Evolutionary conservation across 2,329 filamentous ascomycete species (phyloP).

Genomic region (Aureobasidium zeae): DNA sequence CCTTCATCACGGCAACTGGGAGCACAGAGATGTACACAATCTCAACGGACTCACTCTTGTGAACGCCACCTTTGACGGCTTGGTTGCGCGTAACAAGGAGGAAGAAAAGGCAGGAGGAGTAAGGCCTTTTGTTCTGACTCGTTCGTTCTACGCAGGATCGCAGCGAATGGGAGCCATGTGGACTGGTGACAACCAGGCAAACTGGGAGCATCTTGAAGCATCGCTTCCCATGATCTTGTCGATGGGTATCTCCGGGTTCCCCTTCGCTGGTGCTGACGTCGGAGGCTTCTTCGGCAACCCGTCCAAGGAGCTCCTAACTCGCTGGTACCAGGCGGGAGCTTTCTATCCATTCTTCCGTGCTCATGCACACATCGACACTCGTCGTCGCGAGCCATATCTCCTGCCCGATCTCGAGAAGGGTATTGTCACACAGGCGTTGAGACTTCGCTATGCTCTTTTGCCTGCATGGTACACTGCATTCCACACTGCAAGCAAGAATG

Average conservation of each 20-base stretch:
- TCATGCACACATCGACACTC: constrained; percentile 93
- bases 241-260: constrained; percentile 85
- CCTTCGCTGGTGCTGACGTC: constrained; percentile 90
- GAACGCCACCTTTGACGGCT: constrained; percentile 82
- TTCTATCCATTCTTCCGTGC: constrained; percentile 98
- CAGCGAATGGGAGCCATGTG: constrained; percentile 93
- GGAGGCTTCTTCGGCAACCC: constrained; percentile 98
- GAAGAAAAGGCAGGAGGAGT: constrained; percentile 45
- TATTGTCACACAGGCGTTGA: constrained; percentile 79
- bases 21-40: constrained; percentile 95
- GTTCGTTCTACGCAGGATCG: constrained; percentile 83
- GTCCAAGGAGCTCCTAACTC: constrained; percentile 76
- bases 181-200: constrained; percentile 95
- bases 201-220: constrained; percentile 82
- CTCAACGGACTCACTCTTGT: constrained; percentile 90
- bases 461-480: constrained; percentile 97
- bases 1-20: constrained; percentile 81
- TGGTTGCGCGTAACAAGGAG: constrained; percentile 76
- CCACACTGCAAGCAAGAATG: constrained; percentile 73
- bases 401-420: constrained; percentile 72
- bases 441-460: constrained; percentile 78
- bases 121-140: constrained; percentile 85
- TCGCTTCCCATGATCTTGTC: constrained; percentile 89
- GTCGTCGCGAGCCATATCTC: constrained; percentile 87
- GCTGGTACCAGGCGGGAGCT: constrained; percentile 93